Conservation (phyloP, 2,329 filamentous ascomycete species). For the Tolypocladium ovalisporum region DNA sequence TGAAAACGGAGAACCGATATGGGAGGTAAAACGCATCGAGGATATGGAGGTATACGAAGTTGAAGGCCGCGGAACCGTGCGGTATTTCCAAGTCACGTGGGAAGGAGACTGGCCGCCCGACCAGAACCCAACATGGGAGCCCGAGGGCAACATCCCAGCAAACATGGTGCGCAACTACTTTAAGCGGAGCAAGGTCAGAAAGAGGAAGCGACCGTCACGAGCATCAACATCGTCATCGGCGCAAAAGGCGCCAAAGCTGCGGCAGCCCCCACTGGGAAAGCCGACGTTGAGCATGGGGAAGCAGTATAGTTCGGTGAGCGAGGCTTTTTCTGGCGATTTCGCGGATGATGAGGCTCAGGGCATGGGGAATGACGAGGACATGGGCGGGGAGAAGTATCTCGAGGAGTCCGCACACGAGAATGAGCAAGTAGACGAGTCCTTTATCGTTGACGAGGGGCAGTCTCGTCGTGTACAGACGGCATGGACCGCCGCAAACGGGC, state of each 20-base stretch:
- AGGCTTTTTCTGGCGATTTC: constrained; percentile 14
- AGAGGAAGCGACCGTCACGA: constrained; percentile 5
- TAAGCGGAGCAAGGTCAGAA: constrained; percentile 14
- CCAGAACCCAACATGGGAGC: constrained; percentile 49
- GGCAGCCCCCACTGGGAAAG: neutral
- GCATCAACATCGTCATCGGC: neutral
- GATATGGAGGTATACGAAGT: constrained; percentile 27
- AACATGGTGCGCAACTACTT: constrained; percentile 29
- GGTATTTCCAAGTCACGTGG: constrained; percentile 44
- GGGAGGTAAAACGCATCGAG: constrained; percentile 34
- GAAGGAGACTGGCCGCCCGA: constrained; percentile 43
- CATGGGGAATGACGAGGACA: neutral
- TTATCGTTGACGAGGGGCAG: neutral
- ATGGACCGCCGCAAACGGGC: neutral
- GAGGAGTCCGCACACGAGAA: neutral
- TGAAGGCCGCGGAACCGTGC: constrained; percentile 21
- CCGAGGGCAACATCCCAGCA: constrained; percentile 35
- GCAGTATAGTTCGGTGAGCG: constrained; percentile 16
- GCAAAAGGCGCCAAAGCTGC: neutral
- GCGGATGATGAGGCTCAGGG: constrained; percentile 1
- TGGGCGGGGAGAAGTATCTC: neutral
- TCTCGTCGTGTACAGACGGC: neutral
- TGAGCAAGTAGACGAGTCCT: neutral
- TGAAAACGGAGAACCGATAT: constrained; percentile 17
- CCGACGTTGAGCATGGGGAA: neutral